Conservation (phyloP, 345 rosid genomes). For the Populus pruinosa region DNA sequence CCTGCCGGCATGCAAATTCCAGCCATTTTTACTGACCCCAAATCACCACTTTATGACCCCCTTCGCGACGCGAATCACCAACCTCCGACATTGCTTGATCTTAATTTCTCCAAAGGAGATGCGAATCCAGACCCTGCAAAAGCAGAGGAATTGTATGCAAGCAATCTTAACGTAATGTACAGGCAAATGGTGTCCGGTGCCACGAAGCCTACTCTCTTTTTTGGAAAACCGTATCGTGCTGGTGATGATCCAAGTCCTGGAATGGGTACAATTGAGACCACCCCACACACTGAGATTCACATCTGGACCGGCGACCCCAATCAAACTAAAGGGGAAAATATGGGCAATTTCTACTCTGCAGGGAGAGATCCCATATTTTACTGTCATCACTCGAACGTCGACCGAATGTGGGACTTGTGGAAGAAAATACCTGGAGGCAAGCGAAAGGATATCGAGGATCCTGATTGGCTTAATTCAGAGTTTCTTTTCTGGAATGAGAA, state of each 20-base stretch:
- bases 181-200: constrained; percentile 57
- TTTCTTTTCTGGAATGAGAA: constrained; percentile 64
- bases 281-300: constrained; percentile 52
- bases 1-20: constrained; percentile 59
- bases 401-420: constrained; percentile 61
- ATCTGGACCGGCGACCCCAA: constrained; percentile 48
- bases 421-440: constrained; percentile 45
- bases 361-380: constrained; percentile 44
- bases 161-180: constrained; percentile 53
- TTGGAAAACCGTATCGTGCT: constrained; percentile 49
- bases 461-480: constrained; percentile 51
- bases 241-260: constrained; percentile 53
- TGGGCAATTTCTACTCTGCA: constrained; percentile 65
- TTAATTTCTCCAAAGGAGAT: constrained; percentile 35
- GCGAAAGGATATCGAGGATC: constrained; percentile 38
- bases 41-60: constrained; percentile 42
- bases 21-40: constrained; percentile 31
- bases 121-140: constrained; percentile 4
- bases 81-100: constrained; percentile 39
- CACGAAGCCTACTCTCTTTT: constrained; percentile 41
- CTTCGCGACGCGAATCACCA: constrained; percentile 36
- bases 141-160: constrained; percentile 17
- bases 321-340: constrained; percentile 48
- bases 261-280: constrained; percentile 47
- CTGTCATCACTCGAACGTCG: no score